Base-by-base conservation (phyloP, 2,329 filamentous ascomycete genomes). In the Microcera coccophila region DNA sequence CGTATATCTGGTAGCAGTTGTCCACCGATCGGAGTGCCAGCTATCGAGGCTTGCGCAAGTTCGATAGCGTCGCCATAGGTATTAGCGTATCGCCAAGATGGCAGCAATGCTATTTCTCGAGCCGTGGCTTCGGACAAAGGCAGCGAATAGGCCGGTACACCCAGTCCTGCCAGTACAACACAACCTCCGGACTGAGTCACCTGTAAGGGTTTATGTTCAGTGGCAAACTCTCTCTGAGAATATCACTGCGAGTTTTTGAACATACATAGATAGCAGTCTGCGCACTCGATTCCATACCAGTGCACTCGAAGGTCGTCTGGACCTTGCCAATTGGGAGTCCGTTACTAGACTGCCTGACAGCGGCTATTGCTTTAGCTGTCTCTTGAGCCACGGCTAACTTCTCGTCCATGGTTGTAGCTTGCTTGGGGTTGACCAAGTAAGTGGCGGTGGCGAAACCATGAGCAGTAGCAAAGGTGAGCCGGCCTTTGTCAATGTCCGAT, bases 251-350 rank as follows among this genome's bases (percentile, higher is more conserved):
- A 7, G 4, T 20, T 8, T 16, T 24, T 15, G 14, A 24, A 15
- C 47, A 17, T 3, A 38, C 17, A 4, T 41, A 38, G 3, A 55
- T 45, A 1, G 53, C 48, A 2, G 40, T 38, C 4, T 50, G 52
- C 4, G 34, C 32, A 12, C 53, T 55, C 12, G 34, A 21, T 19
- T 55, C 53, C 3, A 50, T 50, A 1, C 53, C 52, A 2, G 53
- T 52, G 35, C 52, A 55, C 36, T 55, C 53, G 9, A 55, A 9
- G 8, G 50, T 44, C 3, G 36, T 22, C 2, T 55, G 41, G 52
- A 29, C 7, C 26, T 35, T 24, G 16, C 15, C 33, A 5, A 18
- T 31, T 14, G 17, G 20, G 5, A 10, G 29, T 7, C 22, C 22
- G 22, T 26, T 26, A n/a, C n/a, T n/a, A n/a, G n/a, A n/a, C n/a